Evolutionary conservation across 2,329 filamentous ascomycete species (phyloP).

Genomic region (Neophaeococcomyces mojaviensis): DNA sequence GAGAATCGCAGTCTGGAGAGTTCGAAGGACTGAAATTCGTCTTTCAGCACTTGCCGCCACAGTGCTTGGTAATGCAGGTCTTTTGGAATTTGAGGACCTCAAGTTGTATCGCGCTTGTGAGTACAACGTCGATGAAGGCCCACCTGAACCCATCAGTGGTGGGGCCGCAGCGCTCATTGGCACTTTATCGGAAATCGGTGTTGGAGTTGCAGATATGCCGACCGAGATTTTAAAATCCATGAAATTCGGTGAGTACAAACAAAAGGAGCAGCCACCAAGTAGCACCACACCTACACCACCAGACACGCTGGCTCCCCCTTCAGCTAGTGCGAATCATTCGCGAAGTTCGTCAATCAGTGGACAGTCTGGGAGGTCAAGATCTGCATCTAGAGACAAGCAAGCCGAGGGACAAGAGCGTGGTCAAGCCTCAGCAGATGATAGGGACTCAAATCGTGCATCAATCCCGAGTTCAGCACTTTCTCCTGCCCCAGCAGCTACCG

Average conservation of each 20-base stretch:
- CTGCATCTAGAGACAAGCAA: background rate
- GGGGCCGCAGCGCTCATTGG: constrained; percentile 71
- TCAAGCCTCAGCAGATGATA: background rate
- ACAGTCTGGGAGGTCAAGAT: background rate
- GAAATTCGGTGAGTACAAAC: constrained; percentile 21
- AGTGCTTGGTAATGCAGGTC: constrained; percentile 56
- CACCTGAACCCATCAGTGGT: constrained; percentile 70
- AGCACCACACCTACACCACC: background rate
- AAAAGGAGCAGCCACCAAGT: constrained; percentile 15
- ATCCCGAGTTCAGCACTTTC: background rate
- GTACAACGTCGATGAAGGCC: constrained; percentile 71
- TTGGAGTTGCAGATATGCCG: constrained; percentile 70
- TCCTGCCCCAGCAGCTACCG: background rate
- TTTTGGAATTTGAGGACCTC: constrained; percentile 61
- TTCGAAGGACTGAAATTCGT: constrained; percentile 58
- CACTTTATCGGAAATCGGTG: constrained; percentile 71
- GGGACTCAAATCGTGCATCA: background rate
- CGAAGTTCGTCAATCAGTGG: background rate
- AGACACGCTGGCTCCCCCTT: background rate
- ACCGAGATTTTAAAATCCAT: constrained; percentile 45
- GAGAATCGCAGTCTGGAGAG: constrained; percentile 65
- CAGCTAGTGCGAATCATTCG: background rate
- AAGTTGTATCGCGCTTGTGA: constrained; percentile 59
- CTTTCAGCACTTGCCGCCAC: constrained; percentile 68
- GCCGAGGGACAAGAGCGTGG: background rate